Evolutionary conservation across 1,284 basidiomycete species (phyloP), one percentile per base, ranked within the genome.

Genomic region (Sparassis latifolia): DNA sequence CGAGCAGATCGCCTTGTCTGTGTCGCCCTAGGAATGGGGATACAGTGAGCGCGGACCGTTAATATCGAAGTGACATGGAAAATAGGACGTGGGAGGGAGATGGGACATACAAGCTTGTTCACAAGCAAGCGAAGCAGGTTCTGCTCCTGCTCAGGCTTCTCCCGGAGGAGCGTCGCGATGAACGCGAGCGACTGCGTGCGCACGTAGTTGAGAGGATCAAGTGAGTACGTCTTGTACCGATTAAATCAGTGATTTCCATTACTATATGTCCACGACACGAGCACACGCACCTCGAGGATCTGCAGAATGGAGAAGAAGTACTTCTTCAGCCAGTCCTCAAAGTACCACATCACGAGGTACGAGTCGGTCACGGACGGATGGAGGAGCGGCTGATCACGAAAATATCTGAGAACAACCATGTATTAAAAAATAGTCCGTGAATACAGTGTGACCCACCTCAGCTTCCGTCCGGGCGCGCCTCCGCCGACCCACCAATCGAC

Each of bases 401-500:
- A 93, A 67, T 93, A 94, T 63, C 91, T 93, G 52, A 10, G 31
- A 3, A n/a, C 4, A 30, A 39, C 31, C 2, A 53, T 4, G 1
- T n/a, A 30, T 39, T 31, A 38, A 44, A 12, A 6, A 6, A 44
- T 10, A 40, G 33, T 33, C 46, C 42, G 71, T 28, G 29, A 33
- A 39, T n/a, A 27, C 27, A 33, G 35, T 20, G 35, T 33, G 10
- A 54, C 82, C 56, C 64, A 96, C 84, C 79, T 87, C 37, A 99
- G 77, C 65, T 97, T 97, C 52, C 84, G 74, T 61, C 77, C 79
- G 28, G 82, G 86, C 10, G 84, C 87, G 29, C 92, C 92, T 29
- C 93, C 92, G 20, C 92, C 92, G 33, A 89, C 82, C 88, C 95
- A 96, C 96, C 96, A 98, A 78, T 99, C 96, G 32, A 92, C 86